A percentile compares a stretch with the other conserved stretches of the same genome.
phyloP scores from a whole-genome alignment of 23 red algal genomes.

The Agarophyton chilense region DNA sequence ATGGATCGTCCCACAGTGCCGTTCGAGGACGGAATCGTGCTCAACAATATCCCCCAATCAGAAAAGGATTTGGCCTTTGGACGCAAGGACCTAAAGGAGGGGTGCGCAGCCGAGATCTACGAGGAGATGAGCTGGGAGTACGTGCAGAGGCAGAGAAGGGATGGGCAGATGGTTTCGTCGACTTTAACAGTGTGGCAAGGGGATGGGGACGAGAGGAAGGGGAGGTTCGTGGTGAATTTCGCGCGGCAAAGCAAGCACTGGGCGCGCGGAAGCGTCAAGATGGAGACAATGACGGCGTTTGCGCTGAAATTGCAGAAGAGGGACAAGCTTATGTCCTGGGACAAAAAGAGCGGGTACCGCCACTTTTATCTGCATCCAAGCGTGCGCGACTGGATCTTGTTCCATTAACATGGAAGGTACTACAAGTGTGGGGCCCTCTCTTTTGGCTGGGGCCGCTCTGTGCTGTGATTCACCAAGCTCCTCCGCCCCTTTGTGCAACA shows the following conservation, averaged over 20 bases:
- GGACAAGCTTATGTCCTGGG: constrained; percentile 28
- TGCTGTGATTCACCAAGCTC: constrained; percentile 9
- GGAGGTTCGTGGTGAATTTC: constrained; percentile 14
- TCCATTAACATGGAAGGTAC: background rate
- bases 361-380: constrained; percentile 44
- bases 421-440: background rate
- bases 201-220: background rate
- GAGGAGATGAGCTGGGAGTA: background rate
- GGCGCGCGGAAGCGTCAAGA: background rate
- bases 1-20: background rate
- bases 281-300: background rate
- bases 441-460: background rate
- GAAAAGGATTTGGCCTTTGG: constrained; percentile 4
- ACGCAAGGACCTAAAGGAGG: background rate
- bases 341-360: constrained; percentile 38
- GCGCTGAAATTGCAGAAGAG: background rate
- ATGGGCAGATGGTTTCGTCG: background rate
- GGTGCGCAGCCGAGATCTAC: background rate
- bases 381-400: constrained; percentile 21
- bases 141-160: background rate
- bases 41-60: background rate
- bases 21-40: background rate
- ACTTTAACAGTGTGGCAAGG: background rate
- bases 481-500: background rate
- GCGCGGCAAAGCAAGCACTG: background rate